These are phyloP conservation scores for Collybia sordida DNA, from an alignment of 768 basidiomycete genomes.

Conservation along the genomic window DNA sequence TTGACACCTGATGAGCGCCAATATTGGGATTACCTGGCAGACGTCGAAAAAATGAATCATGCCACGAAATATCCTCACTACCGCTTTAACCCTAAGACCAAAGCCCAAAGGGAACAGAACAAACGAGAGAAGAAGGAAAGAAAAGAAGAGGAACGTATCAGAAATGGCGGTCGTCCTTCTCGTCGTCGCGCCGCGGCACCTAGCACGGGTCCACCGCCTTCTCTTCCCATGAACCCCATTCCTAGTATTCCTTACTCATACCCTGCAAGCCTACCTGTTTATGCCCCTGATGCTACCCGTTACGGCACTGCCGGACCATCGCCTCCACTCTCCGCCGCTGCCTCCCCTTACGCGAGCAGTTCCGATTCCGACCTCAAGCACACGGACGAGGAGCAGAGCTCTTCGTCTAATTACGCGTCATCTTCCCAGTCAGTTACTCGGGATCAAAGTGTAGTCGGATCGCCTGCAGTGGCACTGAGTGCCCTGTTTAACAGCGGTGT, in stretches of 20 bases:
- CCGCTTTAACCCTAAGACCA: constrained; percentile 55
- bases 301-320: constrained; percentile 46
- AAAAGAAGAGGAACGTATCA: constrained; percentile 29
- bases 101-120: constrained; percentile 44
- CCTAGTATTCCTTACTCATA: constrained; percentile 14
- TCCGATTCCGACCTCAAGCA: constrained; percentile 13
- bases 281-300: constrained; percentile 21
- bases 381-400: background rate
- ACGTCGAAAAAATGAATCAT: constrained; percentile 53
- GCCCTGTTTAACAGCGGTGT: too few relatives aligned
- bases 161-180: constrained; percentile 3
- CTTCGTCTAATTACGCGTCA: background rate
- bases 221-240: constrained; percentile 9
- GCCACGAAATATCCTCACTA: constrained; percentile 52
- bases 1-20: constrained; percentile 47
- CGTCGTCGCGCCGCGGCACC: constrained; percentile 15
- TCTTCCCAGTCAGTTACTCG: background rate
- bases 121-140: constrained; percentile 39
- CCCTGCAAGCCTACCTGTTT: constrained; percentile 16
- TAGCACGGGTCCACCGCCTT: constrained; percentile 7
- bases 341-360: constrained; percentile 36
- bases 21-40: constrained; percentile 53
- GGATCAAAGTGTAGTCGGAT: too few relatives aligned
- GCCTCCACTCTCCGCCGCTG: constrained; percentile 50
- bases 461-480: too few relatives aligned